phyloP scores from a whole-genome alignment of 768 basidiomycete species.

The Serendipita vermifera region DNA sequence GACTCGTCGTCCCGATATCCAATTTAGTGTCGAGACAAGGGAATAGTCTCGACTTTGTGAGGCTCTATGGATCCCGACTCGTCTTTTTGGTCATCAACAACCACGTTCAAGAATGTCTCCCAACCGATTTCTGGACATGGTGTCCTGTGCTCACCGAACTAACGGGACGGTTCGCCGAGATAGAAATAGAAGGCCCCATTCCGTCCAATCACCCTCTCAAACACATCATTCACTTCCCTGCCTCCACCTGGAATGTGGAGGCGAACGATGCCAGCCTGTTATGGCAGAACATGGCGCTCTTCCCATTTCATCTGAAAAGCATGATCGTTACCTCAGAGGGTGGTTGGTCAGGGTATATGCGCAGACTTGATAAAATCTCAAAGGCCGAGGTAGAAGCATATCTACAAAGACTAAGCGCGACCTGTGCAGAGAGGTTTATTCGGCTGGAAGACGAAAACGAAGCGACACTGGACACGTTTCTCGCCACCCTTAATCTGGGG shows the following conservation, averaged over 20 bases:
- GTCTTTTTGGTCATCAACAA: not conserved
- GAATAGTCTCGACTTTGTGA: not conserved
- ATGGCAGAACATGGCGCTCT: not conserved
- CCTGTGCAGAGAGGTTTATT: too few relatives aligned
- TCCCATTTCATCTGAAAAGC: not conserved
- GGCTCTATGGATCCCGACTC: not conserved
- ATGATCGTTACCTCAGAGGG: not conserved
- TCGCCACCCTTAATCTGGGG: too few relatives aligned
- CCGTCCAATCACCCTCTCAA: not conserved
- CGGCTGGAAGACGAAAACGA: too few relatives aligned
- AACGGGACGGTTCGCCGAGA: not conserved
- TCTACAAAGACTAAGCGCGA: too few relatives aligned
- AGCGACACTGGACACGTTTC: too few relatives aligned
- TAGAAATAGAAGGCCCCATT: not conserved
- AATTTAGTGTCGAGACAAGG: not conserved
- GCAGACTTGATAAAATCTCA: not conserved
- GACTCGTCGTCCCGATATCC: not conserved
- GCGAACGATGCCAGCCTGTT: not conserved
- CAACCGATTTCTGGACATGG: not conserved
- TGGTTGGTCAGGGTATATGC: not conserved
- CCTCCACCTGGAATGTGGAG: not conserved
- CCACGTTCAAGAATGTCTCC: not conserved
- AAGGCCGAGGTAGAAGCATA: not conserved
- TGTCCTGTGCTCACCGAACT: constrained; percentile 7
- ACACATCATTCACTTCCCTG: not conserved